phyloP scores from a whole-genome alignment of 306 rosid genomes.

The Lithocarpus polystachyus region DNA sequence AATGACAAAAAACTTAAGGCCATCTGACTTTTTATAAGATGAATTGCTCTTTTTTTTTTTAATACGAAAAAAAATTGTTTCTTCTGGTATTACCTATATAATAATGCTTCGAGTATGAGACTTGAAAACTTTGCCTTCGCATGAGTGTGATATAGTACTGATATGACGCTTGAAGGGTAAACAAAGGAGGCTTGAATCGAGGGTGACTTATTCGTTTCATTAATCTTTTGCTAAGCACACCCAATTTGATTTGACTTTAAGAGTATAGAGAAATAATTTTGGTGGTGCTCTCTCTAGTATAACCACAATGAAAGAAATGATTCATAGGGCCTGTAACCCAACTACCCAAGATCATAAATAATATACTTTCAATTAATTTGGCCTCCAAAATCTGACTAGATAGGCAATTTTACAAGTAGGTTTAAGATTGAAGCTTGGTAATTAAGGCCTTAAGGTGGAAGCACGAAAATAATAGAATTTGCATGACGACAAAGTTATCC shows the following conservation, averaged over 20 bases:
- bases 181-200: constrained; percentile 6
- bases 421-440: too few relatives aligned
- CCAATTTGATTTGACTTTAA: not conserved
- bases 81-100: not conserved
- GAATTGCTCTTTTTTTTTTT: not conserved
- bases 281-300: too few relatives aligned
- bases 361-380: too few relatives aligned
- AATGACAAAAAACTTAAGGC: too few relatives aligned
- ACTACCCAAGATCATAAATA: too few relatives aligned
- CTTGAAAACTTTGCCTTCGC: constrained; percentile 14
- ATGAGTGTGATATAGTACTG: not conserved
- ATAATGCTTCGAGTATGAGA: constrained; percentile 4
- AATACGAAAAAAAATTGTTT: not conserved
- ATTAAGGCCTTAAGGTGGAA: too few relatives aligned
- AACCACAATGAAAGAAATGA: too few relatives aligned
- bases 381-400: not conserved
- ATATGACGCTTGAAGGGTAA: constrained; percentile 10
- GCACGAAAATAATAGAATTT: too few relatives aligned
- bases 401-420: not conserved
- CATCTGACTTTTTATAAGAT: too few relatives aligned
- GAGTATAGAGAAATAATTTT: too few relatives aligned
- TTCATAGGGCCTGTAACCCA: too few relatives aligned
- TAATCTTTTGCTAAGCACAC: not conserved
- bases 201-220: not conserved
- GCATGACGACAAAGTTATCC: too few relatives aligned